Evolutionary conservation across 139 green algal genomes (phyloP).

Genomic region (Tetradesmus lagerheimii): DNA sequence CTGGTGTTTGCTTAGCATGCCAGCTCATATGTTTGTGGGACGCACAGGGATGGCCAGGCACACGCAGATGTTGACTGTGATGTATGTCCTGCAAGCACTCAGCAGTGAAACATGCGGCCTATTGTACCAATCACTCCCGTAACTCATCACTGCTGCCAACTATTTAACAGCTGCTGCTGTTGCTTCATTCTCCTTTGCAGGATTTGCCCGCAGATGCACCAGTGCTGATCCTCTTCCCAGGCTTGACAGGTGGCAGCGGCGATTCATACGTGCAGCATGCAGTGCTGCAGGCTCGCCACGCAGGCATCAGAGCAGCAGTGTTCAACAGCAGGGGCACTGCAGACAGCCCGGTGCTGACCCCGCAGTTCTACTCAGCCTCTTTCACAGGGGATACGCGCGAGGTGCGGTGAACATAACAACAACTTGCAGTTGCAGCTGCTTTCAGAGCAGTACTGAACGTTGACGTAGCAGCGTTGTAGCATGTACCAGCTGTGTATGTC

Average conservation of each 20-base stretch:
- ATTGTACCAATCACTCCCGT: too few species aligned
- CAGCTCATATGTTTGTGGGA: too few species aligned
- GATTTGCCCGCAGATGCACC: conserved; percentile 75
- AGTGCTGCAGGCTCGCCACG: conserved; percentile 56
- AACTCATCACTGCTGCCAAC: background rate
- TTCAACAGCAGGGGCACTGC: conserved; percentile 95
- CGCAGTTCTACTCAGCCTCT: conserved; percentile 96
- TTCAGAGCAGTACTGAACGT: too few species aligned
- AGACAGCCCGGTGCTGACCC: conserved; percentile 87
- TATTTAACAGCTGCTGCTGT: background rate
- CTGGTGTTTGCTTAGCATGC: too few species aligned
- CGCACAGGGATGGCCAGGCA: too few species aligned
- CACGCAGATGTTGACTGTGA: too few species aligned
- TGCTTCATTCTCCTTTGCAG: background rate
- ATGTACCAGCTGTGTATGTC: too few species aligned
- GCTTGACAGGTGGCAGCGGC: conserved; percentile 91
- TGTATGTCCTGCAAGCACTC: too few species aligned
- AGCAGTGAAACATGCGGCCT: too few species aligned
- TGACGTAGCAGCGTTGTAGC: too few species aligned
- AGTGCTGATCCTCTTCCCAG: conserved; percentile 91
- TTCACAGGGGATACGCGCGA: conserved; percentile 90
- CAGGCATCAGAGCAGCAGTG: conserved; percentile 58
- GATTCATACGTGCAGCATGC: conserved; percentile 92
- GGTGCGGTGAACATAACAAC: background rate
- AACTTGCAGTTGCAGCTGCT: too few species aligned